A percentile compares a stretch with the other conserved stretches of the same genome.
phyloP scores from a whole-genome alignment of 495 filamentous ascomycete genomes.

The Hypoxylon rickii region DNA sequence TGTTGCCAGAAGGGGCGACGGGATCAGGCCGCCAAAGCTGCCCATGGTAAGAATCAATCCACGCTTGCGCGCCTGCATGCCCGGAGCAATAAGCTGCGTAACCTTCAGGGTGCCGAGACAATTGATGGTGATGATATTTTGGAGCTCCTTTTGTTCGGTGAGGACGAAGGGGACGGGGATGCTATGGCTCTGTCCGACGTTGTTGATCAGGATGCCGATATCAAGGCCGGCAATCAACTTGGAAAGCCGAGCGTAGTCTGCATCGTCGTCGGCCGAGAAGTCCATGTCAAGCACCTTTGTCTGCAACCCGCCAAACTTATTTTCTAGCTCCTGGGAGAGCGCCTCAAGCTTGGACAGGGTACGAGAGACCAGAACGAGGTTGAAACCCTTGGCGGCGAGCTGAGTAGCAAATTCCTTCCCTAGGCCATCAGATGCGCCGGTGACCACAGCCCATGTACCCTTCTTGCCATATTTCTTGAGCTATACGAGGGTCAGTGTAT shows the following conservation, averaged over 20 bases:
- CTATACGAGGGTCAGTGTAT: conserved; percentile 48
- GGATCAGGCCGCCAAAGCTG: conserved; percentile 87
- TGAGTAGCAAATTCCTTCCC: conserved; percentile 95
- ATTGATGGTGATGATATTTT: conserved; percentile 92
- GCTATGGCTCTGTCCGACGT: conserved; percentile 91
- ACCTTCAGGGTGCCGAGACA: conserved; percentile 84
- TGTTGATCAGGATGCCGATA: conserved; percentile 90
- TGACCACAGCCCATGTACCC: conserved; percentile 92
- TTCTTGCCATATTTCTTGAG: conserved; percentile 88
- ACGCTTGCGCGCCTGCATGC: conserved; percentile 78
- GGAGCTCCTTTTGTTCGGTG: conserved; percentile 77
- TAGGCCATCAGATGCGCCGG: conserved; percentile 94
- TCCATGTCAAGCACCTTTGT: conserved; percentile 87
- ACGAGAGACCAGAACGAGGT: conserved; percentile 89
- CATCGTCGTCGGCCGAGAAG: conserved; percentile 75
- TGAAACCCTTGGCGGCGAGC: conserved; percentile 89
- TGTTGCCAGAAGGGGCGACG: conserved; percentile 90
- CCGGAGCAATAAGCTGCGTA: conserved; percentile 81
- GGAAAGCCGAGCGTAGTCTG: conserved; percentile 75
- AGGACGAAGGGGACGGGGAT: conserved; percentile 88
- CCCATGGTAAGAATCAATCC: conserved; percentile 97
- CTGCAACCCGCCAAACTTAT: conserved; percentile 66
- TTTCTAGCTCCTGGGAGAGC: conserved; percentile 74
- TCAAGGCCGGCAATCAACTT: conserved; percentile 71
- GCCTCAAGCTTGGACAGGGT: conserved; percentile 85